Percentiles rank a stretch among this genome's conserved stretches.
phyloP scores from a whole-genome alignment of 2,329 filamentous ascomycete genomes.

The Sporothrix curviconia region DNA sequence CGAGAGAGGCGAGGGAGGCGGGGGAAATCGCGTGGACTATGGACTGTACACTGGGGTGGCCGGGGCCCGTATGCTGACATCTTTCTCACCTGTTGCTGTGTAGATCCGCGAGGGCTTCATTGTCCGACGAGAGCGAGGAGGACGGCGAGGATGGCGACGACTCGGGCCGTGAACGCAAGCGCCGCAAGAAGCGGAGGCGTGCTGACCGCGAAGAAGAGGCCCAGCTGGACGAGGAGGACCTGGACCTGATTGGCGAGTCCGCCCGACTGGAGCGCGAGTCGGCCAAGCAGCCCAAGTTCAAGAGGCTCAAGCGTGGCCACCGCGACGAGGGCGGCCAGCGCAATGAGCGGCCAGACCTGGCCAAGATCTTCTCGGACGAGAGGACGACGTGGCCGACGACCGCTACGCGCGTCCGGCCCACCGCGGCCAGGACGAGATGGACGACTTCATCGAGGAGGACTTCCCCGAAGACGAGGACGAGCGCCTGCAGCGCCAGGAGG shows the following conservation, averaged over 20 bases:
- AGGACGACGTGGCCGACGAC: conserved; percentile 62
- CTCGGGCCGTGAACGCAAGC: conserved; percentile 49
- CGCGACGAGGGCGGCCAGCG: conserved; percentile 63
- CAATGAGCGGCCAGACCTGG: conserved; percentile 63
- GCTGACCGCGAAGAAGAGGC: conserved; percentile 77
- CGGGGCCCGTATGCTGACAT: no score
- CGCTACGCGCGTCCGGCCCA: conserved; percentile 47
- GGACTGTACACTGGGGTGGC: no score
- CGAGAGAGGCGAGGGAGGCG: no score
- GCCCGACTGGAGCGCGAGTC: conserved; percentile 62
- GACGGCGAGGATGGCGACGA: conserved; percentile 59
- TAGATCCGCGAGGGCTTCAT: conserved; percentile 94
- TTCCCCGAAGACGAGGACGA: conserved; percentile 82
- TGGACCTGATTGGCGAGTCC: conserved; percentile 86
- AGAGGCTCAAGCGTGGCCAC: conserved; percentile 89
- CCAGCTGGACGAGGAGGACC: conserved; percentile 88
- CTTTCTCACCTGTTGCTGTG: background rate
- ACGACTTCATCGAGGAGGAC: conserved; percentile 96
- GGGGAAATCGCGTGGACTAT: no score
- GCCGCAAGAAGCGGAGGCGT: conserved; percentile 69
- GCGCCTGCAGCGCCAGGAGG: conserved; percentile 67
- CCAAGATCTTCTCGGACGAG: conserved; percentile 96
- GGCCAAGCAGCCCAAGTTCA: conserved; percentile 74
- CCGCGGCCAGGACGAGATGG: conserved; percentile 70
- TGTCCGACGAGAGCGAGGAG: conserved; percentile 79